Percentiles rank a stretch among this genome's conserved stretches.
Evolutionary conservation across 257 asterid species (phyloP).

Genomic region (Solanum commersonii): DNA sequence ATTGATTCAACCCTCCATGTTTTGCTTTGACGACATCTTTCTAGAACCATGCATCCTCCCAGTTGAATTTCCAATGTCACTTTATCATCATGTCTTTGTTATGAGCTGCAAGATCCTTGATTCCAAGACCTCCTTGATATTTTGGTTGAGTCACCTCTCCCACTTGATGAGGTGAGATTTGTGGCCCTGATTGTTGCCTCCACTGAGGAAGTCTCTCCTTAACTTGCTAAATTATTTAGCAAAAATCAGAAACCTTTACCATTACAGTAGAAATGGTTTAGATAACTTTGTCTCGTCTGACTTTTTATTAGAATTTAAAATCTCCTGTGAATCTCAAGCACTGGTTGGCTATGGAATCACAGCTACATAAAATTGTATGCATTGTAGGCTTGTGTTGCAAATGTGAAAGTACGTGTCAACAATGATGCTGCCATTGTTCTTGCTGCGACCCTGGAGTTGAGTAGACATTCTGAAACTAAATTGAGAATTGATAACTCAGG

Average conservation of each 20-base stretch:
- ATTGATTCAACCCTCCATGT: background rate
- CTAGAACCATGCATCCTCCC: background rate
- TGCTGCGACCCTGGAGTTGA: constrained; percentile 54
- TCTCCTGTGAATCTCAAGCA: background rate
- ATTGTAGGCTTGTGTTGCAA: constrained; percentile 56
- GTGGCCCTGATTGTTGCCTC: background rate
- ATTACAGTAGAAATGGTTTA: background rate
- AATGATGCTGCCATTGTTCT: constrained; percentile 64
- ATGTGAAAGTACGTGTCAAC: constrained; percentile 40
- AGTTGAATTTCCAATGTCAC: background rate
- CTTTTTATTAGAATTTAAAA: background rate
- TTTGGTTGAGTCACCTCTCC: background rate
- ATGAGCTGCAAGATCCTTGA: background rate
- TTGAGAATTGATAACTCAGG: constrained; percentile 51
- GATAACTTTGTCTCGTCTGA: background rate
- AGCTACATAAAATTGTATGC: background rate
- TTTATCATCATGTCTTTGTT: background rate
- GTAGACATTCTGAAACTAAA: constrained; percentile 32
- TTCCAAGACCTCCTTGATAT: background rate
- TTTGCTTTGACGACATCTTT: background rate
- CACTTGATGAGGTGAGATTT: background rate
- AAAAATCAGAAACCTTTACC: background rate
- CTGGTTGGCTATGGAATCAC: background rate
- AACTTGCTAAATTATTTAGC: background rate
- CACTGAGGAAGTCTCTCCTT: background rate